Base-by-base conservation (phyloP, 495 filamentous ascomycete species). In the Bryoglossum gracile region DNA sequence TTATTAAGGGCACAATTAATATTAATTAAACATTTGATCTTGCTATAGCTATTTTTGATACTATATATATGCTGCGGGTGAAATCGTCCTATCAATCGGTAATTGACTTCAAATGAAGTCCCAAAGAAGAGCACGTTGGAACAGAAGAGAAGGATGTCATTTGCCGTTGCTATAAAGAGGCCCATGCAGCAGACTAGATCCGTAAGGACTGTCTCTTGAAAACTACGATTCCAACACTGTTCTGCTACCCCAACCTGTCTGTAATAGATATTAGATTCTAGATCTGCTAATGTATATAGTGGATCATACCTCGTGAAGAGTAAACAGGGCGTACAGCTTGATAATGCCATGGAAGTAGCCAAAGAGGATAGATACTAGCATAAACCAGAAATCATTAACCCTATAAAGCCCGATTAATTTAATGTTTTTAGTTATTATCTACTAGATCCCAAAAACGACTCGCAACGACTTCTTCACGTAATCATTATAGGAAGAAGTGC, bases 251-350 rank as follows among this genome's bases (percentile, higher is more conserved):
- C 45, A 48, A 21, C 14, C 23, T 48, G 33, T 48, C 45, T 48
- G 11, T 38, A 22, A 39, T 48, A 39, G 17, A 8, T 1, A 26
- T 48, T 48, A 48, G 45, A 48, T 23, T 26, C 16, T 30, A 25
- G 18, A 3, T 19, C 13, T 26, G 1, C 22, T 39, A 21, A 39
- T 23, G 8, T 3, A 17, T 13, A 48, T 5, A 14, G 26, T 26
- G 22, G 17, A 38, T 48, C 13, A 19, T 50, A 50, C 47, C 47
- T 50, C 13, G 17, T 23, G 8, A 4, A 73, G 65, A 25, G 80
- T 82, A n/a, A 80, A 54, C 39, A 78, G 57, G 0, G 78, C 78
- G 55, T 75, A 78, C n/a, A 80, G 45, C 64, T 84, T 84, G 64
- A 84, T 75, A 60, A 80, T 11, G 19, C 16, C 19, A 39, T 39